These are phyloP conservation scores for Salvia rosmarinus DNA, from an alignment of 257 asterid genomes.

Conservation along the genomic window DNA sequence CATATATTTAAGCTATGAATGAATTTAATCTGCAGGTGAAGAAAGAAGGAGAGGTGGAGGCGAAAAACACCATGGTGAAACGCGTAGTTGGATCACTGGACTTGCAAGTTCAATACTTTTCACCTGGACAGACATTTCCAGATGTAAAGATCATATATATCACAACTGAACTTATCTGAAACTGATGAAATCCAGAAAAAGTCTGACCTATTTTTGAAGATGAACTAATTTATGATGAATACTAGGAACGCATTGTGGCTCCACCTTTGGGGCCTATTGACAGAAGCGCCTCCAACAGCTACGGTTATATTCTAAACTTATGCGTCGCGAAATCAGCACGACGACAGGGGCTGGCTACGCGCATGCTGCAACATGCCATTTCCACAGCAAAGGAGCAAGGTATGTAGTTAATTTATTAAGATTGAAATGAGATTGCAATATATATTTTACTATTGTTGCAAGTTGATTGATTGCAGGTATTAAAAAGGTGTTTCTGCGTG, in stretches of 20 bases:
- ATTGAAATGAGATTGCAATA: no score
- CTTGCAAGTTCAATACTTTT: background rate
- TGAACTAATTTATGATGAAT: no score
- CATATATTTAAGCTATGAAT: no score
- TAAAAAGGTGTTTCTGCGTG: background rate
- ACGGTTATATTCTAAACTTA: background rate
- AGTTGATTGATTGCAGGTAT: background rate
- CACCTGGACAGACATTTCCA: background rate
- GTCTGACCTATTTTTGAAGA: no score
- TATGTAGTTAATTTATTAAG: no score
- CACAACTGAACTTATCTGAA: no score
- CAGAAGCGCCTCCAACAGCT: background rate
- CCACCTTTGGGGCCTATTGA: background rate
- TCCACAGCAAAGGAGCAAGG: background rate
- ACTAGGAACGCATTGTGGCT: background rate
- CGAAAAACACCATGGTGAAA: no score
- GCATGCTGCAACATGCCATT: background rate
- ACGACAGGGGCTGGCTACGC: background rate
- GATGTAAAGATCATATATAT: background rate
- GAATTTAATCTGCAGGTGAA: background rate
- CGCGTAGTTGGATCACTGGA: background rate
- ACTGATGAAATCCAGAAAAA: no score
- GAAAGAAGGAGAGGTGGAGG: background rate
- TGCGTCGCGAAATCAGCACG: background rate
- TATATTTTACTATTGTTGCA: no score